Evolutionary conservation across 331 rosid genomes (phyloP).

Genomic region (Rosa hybrid): DNA sequence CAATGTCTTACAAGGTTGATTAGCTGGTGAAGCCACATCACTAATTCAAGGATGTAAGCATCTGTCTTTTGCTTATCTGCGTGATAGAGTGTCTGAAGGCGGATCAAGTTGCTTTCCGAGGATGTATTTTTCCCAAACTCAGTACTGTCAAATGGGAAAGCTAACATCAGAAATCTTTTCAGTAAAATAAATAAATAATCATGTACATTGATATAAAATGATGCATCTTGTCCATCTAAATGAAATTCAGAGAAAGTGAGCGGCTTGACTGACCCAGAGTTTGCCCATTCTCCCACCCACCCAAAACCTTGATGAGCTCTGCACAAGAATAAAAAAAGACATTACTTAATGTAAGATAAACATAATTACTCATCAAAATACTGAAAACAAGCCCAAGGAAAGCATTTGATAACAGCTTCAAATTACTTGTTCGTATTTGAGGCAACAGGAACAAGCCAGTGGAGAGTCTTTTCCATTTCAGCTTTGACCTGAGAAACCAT

Average conservation of each 20-base stretch:
- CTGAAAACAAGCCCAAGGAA: background rate
- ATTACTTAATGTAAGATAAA: background rate
- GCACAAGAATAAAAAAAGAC: constrained; percentile 29
- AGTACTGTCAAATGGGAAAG: constrained; percentile 44
- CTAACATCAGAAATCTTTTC: background rate
- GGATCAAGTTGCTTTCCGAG: constrained; percentile 47
- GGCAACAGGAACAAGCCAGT: constrained; percentile 87
- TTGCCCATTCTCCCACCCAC: constrained; percentile 98
- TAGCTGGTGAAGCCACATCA: constrained; percentile 66
- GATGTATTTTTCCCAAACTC: constrained; percentile 51
- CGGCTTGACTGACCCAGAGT: constrained; percentile 51
- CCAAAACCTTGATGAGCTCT: constrained; percentile 97
- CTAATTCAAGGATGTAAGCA: constrained; percentile 57
- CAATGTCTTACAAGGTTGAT: constrained; percentile 56
- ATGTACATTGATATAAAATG: background rate
- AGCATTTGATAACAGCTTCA: background rate
- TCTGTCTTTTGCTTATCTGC: constrained; percentile 79
- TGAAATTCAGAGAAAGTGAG: background rate
- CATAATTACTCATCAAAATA: background rate
- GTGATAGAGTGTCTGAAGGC: constrained; percentile 85
- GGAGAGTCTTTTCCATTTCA: constrained; percentile 74
- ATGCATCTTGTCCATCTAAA: constrained; percentile 1
- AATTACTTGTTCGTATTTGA: constrained; percentile 68
- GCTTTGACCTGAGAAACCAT: constrained; percentile 54
- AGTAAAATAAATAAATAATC: background rate